A percentile compares a stretch with the other conserved stretches of the same genome.
phyloP scores from a whole-genome alignment of 2,329 filamentous ascomycete genomes.

The Chaetomium olivaceum region DNA sequence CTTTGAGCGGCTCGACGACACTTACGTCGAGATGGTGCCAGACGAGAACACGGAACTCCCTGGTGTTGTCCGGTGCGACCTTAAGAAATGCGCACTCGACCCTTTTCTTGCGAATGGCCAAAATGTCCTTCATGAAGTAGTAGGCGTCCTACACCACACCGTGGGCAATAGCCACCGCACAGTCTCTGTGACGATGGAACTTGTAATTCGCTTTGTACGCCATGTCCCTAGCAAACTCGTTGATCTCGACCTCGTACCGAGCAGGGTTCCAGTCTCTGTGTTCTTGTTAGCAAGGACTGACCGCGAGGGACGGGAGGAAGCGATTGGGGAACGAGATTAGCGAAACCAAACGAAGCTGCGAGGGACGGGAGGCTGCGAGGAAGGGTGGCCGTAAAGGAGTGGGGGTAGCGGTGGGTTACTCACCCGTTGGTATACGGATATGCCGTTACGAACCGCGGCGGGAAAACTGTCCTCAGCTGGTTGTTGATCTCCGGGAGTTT shows the following conservation, averaged over 20 bases:
- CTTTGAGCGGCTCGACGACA: background rate
- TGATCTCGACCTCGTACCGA: background rate
- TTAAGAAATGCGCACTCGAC: background rate
- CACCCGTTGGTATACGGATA: background rate
- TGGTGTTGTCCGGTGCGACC: background rate
- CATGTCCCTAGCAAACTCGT: background rate
- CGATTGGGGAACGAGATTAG: background rate
- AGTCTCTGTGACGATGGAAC: background rate
- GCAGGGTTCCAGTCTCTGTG: background rate
- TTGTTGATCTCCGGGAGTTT: background rate
- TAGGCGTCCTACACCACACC: background rate
- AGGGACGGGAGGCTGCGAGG: no score
- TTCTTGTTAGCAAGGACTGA: background rate
- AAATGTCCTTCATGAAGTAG: background rate
- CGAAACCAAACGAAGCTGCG: no score
- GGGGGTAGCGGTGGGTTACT: background rate
- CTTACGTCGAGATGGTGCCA: conserved; percentile 10
- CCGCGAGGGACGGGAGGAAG: no score
- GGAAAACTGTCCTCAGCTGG: background rate
- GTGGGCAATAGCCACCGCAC: background rate
- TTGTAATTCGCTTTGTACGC: background rate
- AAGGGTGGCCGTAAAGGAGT: background rate
- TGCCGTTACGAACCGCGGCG: background rate
- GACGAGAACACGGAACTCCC: background rate
- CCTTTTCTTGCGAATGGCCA: background rate